These are phyloP conservation scores for Coleophoma crateriformis DNA, from an alignment of 2,329 filamentous ascomycete genomes.

Conservation along the genomic window DNA sequence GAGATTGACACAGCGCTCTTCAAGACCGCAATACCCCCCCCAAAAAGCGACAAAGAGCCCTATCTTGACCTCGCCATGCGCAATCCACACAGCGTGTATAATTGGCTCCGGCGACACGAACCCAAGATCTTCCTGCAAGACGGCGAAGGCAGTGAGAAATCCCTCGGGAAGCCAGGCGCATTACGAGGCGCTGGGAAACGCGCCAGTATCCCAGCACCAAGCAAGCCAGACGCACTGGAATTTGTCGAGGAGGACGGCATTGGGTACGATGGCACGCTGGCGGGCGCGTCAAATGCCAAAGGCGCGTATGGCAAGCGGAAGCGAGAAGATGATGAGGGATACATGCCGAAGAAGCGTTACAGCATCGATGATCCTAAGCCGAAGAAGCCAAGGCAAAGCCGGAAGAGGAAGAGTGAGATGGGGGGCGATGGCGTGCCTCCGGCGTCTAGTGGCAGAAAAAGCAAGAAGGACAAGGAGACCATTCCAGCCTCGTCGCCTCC, in stretches of 20 bases:
- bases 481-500: constrained; percentile 32
- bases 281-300: constrained; percentile 11
- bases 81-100: constrained; percentile 90
- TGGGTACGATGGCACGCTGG: constrained; percentile 24
- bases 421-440: constrained; percentile 8
- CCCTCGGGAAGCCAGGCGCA: constrained; percentile 29
- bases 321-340: constrained; percentile 50
- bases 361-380: constrained; percentile 14
- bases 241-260: constrained; percentile 29
- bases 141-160: constrained; percentile 34
- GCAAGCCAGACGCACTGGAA: constrained; percentile 24
- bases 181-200: constrained; percentile 28
- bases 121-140: constrained; percentile 77
- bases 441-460: constrained; percentile 34
- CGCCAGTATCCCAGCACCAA: constrained; percentile 24
- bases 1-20: constrained; percentile 39
- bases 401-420: constrained; percentile 20
- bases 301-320: constrained; percentile 34
- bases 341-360: constrained; percentile 49
- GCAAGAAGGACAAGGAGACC: constrained; percentile 54
- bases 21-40: constrained; percentile 19
- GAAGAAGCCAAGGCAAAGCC: constrained; percentile 18
- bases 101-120: constrained; percentile 84
- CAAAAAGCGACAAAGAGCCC: constrained; percentile 30
- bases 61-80: constrained; percentile 49